Evolutionary conservation across 108 stramenopile genomes (phyloP), one percentile per base, ranked within the genome.

Genomic region (Cylindrotheca fusiformis): DNA sequence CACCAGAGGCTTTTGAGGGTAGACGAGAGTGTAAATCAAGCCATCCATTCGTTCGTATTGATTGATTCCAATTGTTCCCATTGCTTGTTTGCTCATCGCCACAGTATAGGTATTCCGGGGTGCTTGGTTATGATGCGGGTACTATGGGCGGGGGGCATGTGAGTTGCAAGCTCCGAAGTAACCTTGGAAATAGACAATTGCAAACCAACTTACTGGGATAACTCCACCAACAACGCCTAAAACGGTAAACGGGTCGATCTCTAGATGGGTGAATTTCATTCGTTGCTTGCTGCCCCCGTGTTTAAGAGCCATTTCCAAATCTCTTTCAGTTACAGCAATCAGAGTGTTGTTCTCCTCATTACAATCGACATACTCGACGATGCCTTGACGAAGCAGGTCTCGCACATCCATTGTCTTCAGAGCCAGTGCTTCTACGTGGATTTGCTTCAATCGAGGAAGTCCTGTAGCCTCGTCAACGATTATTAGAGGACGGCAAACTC

Each of bases 51-150:
- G 74, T 59, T 90, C 95, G 76, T 96, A 95, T 82, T 97, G 90
- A 72, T 99, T 99, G 52, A 95, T 79, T 21, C 88, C 89, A 30
- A 96, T 80, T 17, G 91, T 93, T 63, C 99, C 99, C 85, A 99
- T 99, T 30, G 99, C 98, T 77, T 99, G 97, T 77, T 99, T 99
- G 26, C 98, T 97, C 99, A 99, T 99, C 48, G 99, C 99, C 24
- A 88, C 87, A 54, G 95, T 94, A 67, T 97, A 97, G 0, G 96
- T 97, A 55, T 95, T 95, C 48, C 92, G 83, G 2, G 99, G 99
- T 31, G 89, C 87, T 75, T 99, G 99, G 62, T 99, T 99, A 87
- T 99, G 99, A 79, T 99, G 97, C 0, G 99, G 99, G 72, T 92
- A 80, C 71, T 70, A 33, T 29, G 87, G 26, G 19, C 33, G 60